Conservation (phyloP, 2,329 filamentous ascomycete genomes). For the Fusarium chuoi region DNA sequence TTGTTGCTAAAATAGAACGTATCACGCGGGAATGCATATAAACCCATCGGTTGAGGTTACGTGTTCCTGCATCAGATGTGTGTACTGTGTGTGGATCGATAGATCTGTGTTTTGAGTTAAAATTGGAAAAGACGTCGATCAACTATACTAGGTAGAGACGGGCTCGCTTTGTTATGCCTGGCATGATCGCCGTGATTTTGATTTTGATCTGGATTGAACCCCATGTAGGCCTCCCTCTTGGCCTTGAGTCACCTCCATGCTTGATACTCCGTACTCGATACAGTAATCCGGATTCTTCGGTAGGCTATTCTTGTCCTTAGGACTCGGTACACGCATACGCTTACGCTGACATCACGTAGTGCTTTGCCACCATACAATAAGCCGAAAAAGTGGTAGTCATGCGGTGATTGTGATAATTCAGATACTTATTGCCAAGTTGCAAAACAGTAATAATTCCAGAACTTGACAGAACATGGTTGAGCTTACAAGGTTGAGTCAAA, state of each 20-base stretch:
- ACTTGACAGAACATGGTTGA: slow-evolving; percentile 10
- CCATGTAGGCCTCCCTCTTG: neutral
- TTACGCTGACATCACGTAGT: neutral
- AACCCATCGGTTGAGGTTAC: slow-evolving; percentile 2
- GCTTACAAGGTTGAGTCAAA: neutral
- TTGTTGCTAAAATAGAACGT: slow-evolving; percentile 12
- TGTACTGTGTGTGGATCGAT: slow-evolving; percentile 9
- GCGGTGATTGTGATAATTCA: neutral
- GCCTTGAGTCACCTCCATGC: neutral
- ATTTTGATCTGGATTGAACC: slow-evolving; percentile 11
- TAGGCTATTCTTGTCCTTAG: slow-evolving; percentile 2
- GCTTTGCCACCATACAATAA: neutral
- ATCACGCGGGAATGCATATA: slow-evolving; percentile 7
- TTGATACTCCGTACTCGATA: neutral
- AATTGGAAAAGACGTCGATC: slow-evolving; percentile 23
- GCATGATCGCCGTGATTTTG: neutral
- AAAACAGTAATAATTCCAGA: slow-evolving; percentile 1
- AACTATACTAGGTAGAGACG: slow-evolving; percentile 4
- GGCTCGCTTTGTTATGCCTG: slow-evolving; percentile 13
- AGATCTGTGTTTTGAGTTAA: slow-evolving; percentile 19
- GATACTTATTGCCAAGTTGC: slow-evolving; percentile 9
- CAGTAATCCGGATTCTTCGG: neutral
- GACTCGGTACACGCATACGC: neutral
- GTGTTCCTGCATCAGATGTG: slow-evolving; percentile 27
- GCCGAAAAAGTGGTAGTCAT: neutral